Percentiles rank a stretch among this genome's conserved stretches.
phyloP scores from a whole-genome alignment of 176 grass and related monocot species.

The Phoenix dactylifera region DNA sequence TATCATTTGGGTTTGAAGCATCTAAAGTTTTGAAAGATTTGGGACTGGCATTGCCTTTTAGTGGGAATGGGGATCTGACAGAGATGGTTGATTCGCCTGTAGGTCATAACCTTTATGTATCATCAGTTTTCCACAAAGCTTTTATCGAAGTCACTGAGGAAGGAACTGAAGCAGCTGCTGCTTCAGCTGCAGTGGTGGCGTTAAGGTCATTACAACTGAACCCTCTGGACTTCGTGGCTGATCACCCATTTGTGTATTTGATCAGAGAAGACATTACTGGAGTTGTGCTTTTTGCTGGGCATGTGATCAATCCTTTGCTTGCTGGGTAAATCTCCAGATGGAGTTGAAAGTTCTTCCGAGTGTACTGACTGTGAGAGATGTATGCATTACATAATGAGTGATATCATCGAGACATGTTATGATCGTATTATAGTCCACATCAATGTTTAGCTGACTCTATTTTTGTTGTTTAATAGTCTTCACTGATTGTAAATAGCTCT shows the following conservation, averaged over 20 bases:
- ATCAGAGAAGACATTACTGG: conserved; percentile 51
- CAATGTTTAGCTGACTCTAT: no score
- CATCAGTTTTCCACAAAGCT: conserved; percentile 60
- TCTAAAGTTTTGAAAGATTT: conserved; percentile 42
- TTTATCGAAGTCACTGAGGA: conserved; percentile 74
- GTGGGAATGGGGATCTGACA: conserved; percentile 30
- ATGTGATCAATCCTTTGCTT: conserved; percentile 36
- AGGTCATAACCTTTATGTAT: conserved; percentile 29
- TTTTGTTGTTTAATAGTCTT: no score
- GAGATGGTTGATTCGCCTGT: conserved; percentile 41
- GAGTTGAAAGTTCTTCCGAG: no score
- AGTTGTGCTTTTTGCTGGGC: conserved; percentile 35
- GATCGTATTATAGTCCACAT: no score
- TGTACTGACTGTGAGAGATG: no score
- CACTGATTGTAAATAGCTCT: no score
- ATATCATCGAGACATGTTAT: no score
- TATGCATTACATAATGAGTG: no score
- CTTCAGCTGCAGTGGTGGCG: conserved; percentile 24
- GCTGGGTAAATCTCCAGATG: conserved; percentile 6
- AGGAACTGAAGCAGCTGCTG: conserved; percentile 62
- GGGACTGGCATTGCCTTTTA: conserved; percentile 48
- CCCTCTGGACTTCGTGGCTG: conserved; percentile 31
- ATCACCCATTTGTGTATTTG: conserved; percentile 50
- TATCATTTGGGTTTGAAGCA: conserved; percentile 56
- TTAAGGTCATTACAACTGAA: conserved; percentile 3